Conservation (phyloP, 495 filamentous ascomycete species). For the Pyronema domesticum region DNA sequence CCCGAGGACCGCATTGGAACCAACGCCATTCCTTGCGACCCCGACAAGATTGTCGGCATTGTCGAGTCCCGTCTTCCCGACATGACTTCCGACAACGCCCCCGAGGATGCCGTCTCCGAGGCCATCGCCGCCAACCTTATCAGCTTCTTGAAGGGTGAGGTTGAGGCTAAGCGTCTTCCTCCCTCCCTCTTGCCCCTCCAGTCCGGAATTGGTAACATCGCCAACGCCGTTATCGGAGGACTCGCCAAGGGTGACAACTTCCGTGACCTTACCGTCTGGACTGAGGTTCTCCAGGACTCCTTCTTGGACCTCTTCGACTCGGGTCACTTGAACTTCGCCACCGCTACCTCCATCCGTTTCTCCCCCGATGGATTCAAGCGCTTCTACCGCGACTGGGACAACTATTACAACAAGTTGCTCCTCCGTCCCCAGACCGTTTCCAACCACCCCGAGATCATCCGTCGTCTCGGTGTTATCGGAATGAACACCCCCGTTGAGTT, state of each 20-base stretch:
- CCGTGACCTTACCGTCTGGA: constrained; percentile 79
- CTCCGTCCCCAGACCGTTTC: constrained; percentile 74
- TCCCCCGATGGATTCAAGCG: constrained; percentile 81
- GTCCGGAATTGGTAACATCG: constrained; percentile 85
- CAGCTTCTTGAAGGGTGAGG: constrained; percentile 49
- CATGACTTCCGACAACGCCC: constrained; percentile 58
- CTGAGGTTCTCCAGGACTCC: constrained; percentile 80
- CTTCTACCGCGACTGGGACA: constrained; percentile 75
- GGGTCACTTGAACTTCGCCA: constrained; percentile 78
- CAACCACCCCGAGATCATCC: constrained; percentile 91
- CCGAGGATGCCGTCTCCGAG: constrained; percentile 53
- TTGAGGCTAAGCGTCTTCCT: constrained; percentile 55
- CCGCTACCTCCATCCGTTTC: constrained; percentile 80
- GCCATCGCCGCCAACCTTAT: constrained; percentile 68
- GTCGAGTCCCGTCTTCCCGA: constrained; percentile 74
- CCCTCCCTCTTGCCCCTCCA: constrained; percentile 66
- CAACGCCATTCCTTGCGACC: constrained; percentile 69
- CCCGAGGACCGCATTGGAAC: constrained; percentile 66
- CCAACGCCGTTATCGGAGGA: constrained; percentile 80
- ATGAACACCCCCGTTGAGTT: constrained; percentile 95
- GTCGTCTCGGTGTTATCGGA: constrained; percentile 69
- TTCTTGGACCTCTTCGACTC: constrained; percentile 91
- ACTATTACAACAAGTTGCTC: constrained; percentile 66
- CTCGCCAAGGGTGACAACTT: constrained; percentile 52
- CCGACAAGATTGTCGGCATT: constrained; percentile 71